These are phyloP conservation scores for Nicotiana attenuata DNA, from an alignment of 257 asterid species.

Conservation along the genomic window DNA sequence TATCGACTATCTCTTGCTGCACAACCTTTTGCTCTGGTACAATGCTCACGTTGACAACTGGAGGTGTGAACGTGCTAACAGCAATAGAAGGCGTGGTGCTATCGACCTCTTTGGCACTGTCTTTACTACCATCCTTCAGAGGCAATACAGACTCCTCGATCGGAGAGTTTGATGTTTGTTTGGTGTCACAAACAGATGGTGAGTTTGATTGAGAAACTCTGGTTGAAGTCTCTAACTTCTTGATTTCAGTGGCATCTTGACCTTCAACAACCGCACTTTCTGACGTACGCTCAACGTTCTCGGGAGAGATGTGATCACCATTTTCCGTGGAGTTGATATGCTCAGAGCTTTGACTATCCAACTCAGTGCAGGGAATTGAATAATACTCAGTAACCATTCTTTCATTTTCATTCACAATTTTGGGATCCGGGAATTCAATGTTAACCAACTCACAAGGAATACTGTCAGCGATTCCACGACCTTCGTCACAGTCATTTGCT, in stretches of 20 bases:
- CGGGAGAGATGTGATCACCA: slow-evolving; percentile 40
- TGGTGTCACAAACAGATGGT: slow-evolving; percentile 32
- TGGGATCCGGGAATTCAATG: slow-evolving; percentile 93
- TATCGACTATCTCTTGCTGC: slow-evolving; percentile 92
- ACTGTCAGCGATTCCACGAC: slow-evolving; percentile 29
- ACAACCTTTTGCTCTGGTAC: slow-evolving; percentile 73
- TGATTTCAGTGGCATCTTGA: slow-evolving; percentile 15
- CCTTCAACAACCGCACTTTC: slow-evolving; percentile 17
- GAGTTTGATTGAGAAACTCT: slow-evolving; percentile 34
- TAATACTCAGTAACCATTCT: slow-evolving; percentile 87
- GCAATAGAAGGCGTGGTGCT: slow-evolving; percentile 32
- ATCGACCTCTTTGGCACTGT: slow-evolving; percentile 30
- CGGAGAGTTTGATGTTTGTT: slow-evolving; percentile 32
- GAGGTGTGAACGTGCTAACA: slow-evolving; percentile 27
- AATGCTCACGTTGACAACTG: slow-evolving; percentile 42
- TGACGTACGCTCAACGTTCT: slow-evolving; percentile 32
- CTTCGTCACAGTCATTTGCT: slow-evolving; percentile 21
- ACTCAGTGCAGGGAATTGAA: slow-evolving; percentile 51
- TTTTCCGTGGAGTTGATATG: slow-evolving; percentile 47
- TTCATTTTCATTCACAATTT: slow-evolving; percentile 62
- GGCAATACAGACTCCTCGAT: slow-evolving; percentile 34
- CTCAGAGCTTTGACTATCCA: slow-evolving; percentile 55
- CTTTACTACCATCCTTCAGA: slow-evolving; percentile 32
- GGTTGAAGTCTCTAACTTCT: slow-evolving; percentile 42
- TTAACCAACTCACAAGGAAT: slow-evolving; percentile 47